Base-by-base conservation (phyloP, 495 filamentous ascomycete genomes). In the Penicillium arizonense region DNA sequence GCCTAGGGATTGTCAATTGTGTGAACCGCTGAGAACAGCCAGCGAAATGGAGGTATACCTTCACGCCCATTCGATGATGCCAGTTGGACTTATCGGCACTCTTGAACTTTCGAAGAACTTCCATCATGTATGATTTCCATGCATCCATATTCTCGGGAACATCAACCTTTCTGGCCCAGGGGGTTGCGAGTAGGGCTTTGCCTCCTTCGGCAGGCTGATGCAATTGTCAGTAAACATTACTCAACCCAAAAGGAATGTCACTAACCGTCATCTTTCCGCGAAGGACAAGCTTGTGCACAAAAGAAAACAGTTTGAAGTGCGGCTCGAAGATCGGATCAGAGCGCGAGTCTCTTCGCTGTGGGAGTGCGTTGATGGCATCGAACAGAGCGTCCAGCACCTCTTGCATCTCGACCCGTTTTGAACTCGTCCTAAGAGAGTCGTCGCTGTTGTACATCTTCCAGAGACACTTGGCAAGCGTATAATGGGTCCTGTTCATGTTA, bases 41-140 rank as follows among this genome's bases (percentile, higher is more conserved):
- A 10, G 5, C 13, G 14, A 16, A 30, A 39, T 12, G 7, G 14
- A 39, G 28, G 51, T 65, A 46, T 68, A 80, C 84, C 32, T 91
- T 85, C 42, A 83, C 81, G 55, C 88, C 87, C 75, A 99, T 90
- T 2, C 94, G 87, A 61, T 99, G 94, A 65, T 99, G 94, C 94
- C 94, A 99, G 61, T 96, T 91, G 3, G 88, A 85, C 71, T 96
- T 96, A 62, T 99, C 94, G 20, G 89, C 90, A 42, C 82, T 83
- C 53, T 89, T 87, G 46, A 97, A 79, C 44, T 82, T 81, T 46
- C 82, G 85, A 42, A 97, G 71, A 3, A 86, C 82, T 44, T 83
- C 77, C 9, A 94, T 78, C 21, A 93, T 79, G 57, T 89, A 95
- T 10, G 76, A 61, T 42, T 89, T 84, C 88, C 93, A 98, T 13